Base-by-base conservation (phyloP, 768 basidiomycete species). In the Suillus ampliporus region DNA sequence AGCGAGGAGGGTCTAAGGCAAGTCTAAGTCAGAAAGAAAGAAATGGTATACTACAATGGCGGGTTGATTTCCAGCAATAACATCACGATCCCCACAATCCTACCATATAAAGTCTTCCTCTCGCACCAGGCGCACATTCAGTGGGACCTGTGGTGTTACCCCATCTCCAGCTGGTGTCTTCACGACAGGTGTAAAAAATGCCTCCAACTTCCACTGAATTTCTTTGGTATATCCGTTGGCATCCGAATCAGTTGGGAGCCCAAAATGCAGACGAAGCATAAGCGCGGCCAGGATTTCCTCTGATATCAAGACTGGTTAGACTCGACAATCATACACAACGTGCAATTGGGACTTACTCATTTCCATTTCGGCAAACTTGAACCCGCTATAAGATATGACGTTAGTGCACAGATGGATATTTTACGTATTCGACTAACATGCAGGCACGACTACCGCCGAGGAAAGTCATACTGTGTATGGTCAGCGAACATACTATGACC, bases 371-470 rank as follows among this genome's bases (percentile, higher is more conserved):
- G 47, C 47, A 7, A 48, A 48, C 15, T 48, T 48, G 23, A 48
- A 48, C 23, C 47, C 47, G 14, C 47, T 48, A 6, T 15, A 40
- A 44, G 21, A 47, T 54, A 14, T n/a, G n/a, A 41, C 21, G 19
- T 13, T 38, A 28, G 21, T 15, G 31, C 38, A 61, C 26, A 77
- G 81, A 14, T 79, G 62, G 69, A 83, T 83, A 1, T 82, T 5
- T 6, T 81, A n/a, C 81, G 79, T 26, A 15, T 40, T 15, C 17
- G 38, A 40, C 38, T 40, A 5, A 40, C 38, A 40, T 40, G 38
- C 38, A 40, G 38, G 38, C 14, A 15, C 38, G 38, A 40, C 38
- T 40, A 15, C 38, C 38, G 38, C 38, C 38, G 15, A 40, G 38
- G 38, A 40, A 40, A 15, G 38, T 40, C 38, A 40, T 40, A 13